Percentiles rank a stretch among this genome's conserved stretches.
phyloP scores from a whole-genome alignment of 2,329 filamentous ascomycete genomes.

The Falciphora oryzae region DNA sequence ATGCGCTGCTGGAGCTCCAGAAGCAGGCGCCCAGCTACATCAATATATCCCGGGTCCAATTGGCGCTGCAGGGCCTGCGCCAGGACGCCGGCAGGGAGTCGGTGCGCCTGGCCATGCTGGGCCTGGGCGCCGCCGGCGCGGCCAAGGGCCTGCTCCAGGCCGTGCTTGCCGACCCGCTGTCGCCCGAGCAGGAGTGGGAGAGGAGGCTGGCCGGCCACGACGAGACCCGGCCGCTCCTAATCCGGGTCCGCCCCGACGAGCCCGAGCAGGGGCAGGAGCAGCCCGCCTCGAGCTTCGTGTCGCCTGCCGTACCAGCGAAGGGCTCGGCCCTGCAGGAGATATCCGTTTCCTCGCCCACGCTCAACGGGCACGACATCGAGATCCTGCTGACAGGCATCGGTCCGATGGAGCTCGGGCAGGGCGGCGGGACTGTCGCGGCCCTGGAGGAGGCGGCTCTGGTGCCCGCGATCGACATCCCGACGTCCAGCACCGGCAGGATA shows the following conservation, averaged over 20 bases:
- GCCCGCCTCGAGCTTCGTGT: conserved; percentile 19
- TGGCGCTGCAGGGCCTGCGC: conserved; percentile 61
- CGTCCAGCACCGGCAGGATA: conserved; percentile 56
- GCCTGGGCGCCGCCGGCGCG: conserved; percentile 35
- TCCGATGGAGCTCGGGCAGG: conserved; percentile 34
- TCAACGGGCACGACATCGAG: conserved; percentile 60
- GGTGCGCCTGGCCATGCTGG: conserved; percentile 53
- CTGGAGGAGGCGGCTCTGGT: conserved; percentile 66
- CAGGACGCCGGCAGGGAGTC: conserved; percentile 51
- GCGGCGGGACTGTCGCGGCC: conserved; percentile 29
- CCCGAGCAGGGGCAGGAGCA: conserved; percentile 27
- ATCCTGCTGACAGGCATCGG: conserved; percentile 50
- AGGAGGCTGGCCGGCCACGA: conserved; percentile 48
- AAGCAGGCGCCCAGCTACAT: conserved; percentile 55
- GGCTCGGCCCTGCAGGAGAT: conserved; percentile 51
- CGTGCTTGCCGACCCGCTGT: conserved; percentile 64
- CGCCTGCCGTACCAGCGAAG: conserved; percentile 20
- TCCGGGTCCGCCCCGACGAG: conserved; percentile 42
- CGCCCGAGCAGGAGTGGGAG: conserved; percentile 61
- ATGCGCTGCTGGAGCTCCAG: conserved; percentile 54
- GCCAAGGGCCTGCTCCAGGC: conserved; percentile 63
- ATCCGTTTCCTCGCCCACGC: conserved; percentile 54
- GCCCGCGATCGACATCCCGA: conserved; percentile 65
- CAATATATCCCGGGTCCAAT: conserved; percentile 64
- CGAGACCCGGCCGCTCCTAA: conserved; percentile 51